Conservation (phyloP, 768 basidiomycete species). For the Xerocomellus intermedius region DNA sequence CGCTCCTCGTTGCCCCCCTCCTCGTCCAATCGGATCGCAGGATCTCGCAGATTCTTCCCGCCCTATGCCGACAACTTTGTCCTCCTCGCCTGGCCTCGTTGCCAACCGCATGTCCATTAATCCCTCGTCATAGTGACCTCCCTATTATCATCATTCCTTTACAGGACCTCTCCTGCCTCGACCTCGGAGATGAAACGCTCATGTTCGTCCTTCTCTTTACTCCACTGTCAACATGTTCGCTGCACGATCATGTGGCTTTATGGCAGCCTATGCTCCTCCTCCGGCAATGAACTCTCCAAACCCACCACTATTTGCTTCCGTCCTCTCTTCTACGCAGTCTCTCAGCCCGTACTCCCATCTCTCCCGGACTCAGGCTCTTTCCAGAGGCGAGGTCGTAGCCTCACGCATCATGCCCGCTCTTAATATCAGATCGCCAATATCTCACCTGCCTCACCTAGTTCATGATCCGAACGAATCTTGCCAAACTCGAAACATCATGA, state of each 20-base stretch:
- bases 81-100: conserved; percentile 18
- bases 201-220: conserved; percentile 29
- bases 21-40: conserved; percentile 9
- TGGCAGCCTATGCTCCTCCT: conserved; percentile 14
- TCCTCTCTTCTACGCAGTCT: conserved; percentile 6
- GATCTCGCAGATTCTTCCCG: conserved; percentile 15
- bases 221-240: conserved; percentile 33
- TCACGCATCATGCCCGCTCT: conserved; percentile 30
- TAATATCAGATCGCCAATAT: conserved; percentile 33
- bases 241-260: conserved; percentile 22
- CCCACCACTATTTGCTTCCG: not conserved
- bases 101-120: conserved; percentile 8
- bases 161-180: conserved; percentile 19
- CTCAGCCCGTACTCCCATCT: not conserved
- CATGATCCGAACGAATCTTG: conserved; percentile 28
- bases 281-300: conserved; percentile 26
- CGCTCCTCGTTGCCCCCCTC: conserved; percentile 15
- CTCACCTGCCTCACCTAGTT: conserved; percentile 26
- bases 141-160: conserved; percentile 22
- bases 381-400: conserved; percentile 10
- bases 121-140: conserved; percentile 24
- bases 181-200: conserved; percentile 37
- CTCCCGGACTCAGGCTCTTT: not conserved
- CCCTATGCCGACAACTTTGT: conserved; percentile 23
- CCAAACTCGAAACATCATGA: conserved; percentile 14